Evolutionary conservation across 345 rosid species (phyloP), one percentile per base, ranked within the genome.

Genomic region (Boechera retrofracta): DNA sequence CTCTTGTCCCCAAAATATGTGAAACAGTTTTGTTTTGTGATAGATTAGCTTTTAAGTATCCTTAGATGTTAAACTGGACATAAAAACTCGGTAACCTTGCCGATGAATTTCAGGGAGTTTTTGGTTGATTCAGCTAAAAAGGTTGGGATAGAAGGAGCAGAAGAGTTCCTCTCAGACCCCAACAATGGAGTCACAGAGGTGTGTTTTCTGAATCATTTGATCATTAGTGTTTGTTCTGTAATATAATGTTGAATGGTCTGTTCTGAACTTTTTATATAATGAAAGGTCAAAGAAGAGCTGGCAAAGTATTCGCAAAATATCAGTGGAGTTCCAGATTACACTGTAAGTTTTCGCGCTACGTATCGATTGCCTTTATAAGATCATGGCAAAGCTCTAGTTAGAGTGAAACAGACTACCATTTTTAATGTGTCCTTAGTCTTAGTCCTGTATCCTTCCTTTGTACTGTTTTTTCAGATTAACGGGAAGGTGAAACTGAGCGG

Each of bases 131-230:
- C 87, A 28, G 93, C 97, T 24, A 76, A 68, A 47, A 91, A 89
- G 77, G 88, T 82, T 64, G 96, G 91, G 74, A 64, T 94, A 63
- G 92, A 88, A 57, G 95, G 97, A 39, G 97, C 94, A 69, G 91
- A 89, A 33, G 94, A 79, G 55, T 94, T 87, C 70, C 92, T 92
- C n/a, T 85, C 80, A 61, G 90, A 90, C 45, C 89, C 95, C 26
- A 86, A 87, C 51, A 92, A 81, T 24, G 97, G 97, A 44, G 74
- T 87, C 48, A 77, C 69, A 57, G 94, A 87, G 89, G 67, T 51
- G 35, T 38, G 36, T 58, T n/a, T 33, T 61, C 35, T 13, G 18
- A 56, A 77, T 44, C 32, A 75, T 67, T 5, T 48, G 36, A 18
- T 39, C 26, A 31, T 21, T 10, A 59, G 39, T 12, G 55, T 31